Percentiles rank a stretch among this genome's conserved stretches.
phyloP scores from a whole-genome alignment of 2,329 filamentous ascomycete species.

The Huntiella savannae region DNA sequence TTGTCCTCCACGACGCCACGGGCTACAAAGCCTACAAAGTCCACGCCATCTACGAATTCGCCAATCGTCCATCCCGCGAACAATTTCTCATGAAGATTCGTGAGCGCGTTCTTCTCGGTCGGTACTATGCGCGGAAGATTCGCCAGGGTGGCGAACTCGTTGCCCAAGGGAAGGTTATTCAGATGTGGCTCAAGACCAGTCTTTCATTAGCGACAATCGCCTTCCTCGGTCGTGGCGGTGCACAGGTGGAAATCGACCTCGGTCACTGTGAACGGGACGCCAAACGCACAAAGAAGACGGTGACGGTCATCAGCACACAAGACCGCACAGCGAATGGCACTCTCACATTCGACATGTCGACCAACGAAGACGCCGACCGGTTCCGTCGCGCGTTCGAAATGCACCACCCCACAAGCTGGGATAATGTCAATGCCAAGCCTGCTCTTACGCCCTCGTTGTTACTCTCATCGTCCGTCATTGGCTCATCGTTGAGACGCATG shows the following conservation, averaged over 20 bases:
- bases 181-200: conserved; percentile 9
- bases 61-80: conserved; percentile 6
- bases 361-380: conserved; percentile 7
- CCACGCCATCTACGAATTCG: conserved; percentile 9
- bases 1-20: conserved; percentile 5
- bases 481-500: conserved; percentile 7
- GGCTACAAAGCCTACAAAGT: conserved; percentile 9
- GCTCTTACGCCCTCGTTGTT: conserved; percentile 9
- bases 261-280: conserved; percentile 5
- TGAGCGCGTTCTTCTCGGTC: conserved; percentile 6
- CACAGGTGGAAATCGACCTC: conserved; percentile 8
- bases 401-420: conserved; percentile 9
- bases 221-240: conserved; percentile 8
- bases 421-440: conserved; percentile 6
- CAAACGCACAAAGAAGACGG: conserved; percentile 5
- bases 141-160: conserved; percentile 2
- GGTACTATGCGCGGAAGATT: conserved; percentile 7
- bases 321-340: conserved; percentile 2
- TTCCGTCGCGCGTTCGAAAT: conserved; percentile 10
- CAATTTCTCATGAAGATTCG: conserved; percentile 10
- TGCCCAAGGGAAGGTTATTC: conserved; percentile 9
- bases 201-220: conserved; percentile 8
- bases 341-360: conserved; percentile 7
- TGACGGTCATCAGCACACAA: conserved; percentile 4
- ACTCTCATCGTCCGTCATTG: conserved; percentile 6